Conservation (phyloP, 2,329 filamentous ascomycete species). For the Claviceps sp. region DNA sequence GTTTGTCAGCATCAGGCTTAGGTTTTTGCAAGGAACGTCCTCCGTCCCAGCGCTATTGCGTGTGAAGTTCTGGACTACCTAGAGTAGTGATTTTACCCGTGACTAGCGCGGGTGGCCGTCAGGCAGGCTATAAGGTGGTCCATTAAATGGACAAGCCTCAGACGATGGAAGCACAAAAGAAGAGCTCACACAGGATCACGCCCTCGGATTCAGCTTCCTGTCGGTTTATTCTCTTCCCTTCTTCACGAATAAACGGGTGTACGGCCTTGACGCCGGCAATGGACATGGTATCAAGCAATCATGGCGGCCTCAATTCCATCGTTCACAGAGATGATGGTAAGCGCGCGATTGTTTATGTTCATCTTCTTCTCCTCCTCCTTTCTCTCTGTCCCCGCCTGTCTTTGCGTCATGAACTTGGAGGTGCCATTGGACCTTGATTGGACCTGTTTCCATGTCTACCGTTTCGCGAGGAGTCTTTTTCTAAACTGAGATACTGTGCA, state of each 20-base stretch:
- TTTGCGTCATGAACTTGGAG: neutral
- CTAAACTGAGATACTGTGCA: neutral
- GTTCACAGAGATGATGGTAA: neutral
- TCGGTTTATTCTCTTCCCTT: neutral
- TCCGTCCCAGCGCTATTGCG: neutral
- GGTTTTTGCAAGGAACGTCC: neutral
- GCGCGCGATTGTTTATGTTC: neutral
- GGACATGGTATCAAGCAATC: neutral
- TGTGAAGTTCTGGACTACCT: neutral
- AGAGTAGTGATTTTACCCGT: neutral
- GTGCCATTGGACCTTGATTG: neutral
- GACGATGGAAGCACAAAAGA: neutral
- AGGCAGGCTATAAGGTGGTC: neutral
- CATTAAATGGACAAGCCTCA: neutral
- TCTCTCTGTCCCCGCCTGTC: neutral
- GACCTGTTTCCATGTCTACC: neutral
- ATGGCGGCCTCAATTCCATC: neutral
- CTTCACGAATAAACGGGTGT: neutral
- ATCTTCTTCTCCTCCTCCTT: neutral
- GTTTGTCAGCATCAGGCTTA: neutral
- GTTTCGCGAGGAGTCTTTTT: too few relatives aligned
- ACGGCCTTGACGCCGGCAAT: neutral
- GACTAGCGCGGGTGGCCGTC: neutral
- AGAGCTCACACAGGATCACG: neutral
- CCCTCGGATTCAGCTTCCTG: neutral